Conservation (phyloP, 306 rosid genomes). For the Medicago lupulina region DNA sequence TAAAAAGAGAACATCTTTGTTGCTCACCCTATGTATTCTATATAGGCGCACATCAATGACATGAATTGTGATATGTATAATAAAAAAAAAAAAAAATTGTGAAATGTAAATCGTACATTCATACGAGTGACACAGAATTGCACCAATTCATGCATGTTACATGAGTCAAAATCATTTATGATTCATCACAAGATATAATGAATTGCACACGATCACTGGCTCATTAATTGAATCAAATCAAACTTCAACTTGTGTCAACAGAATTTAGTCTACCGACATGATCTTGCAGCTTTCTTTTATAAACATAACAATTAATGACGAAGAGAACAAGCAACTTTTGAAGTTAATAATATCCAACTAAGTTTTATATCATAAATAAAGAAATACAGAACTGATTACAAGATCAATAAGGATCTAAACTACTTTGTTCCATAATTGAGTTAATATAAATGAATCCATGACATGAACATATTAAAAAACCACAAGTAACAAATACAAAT, state of each 20-base stretch:
- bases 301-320: slow-evolving; percentile 19
- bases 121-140: not conserved
- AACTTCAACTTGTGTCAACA: slow-evolving; percentile 1
- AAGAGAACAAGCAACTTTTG: slow-evolving; percentile 12
- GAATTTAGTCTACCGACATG: not conserved
- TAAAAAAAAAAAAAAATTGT: too few species aligned
- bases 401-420: not conserved
- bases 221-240: not conserved
- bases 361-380: slow-evolving; percentile 14
- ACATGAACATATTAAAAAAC: slow-evolving; percentile 16
- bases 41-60: too few species aligned
- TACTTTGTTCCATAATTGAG: slow-evolving; percentile 19
- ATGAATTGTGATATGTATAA: too few species aligned
- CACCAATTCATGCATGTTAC: not conserved
- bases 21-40: too few species aligned
- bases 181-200: not conserved
- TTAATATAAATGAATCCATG: slow-evolving; percentile 1
- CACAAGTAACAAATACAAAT: slow-evolving; percentile 18
- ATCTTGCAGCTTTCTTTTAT: slow-evolving; percentile 23
- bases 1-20: not conserved
- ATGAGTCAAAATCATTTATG: slow-evolving; percentile 14
- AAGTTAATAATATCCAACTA: slow-evolving; percentile 3
- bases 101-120: not conserved
- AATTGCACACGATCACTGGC: not conserved
- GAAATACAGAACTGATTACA: not conserved